Base-by-base conservation (phyloP, 2,329 filamentous ascomycete species). In the Cordyceps farinosa region DNA sequence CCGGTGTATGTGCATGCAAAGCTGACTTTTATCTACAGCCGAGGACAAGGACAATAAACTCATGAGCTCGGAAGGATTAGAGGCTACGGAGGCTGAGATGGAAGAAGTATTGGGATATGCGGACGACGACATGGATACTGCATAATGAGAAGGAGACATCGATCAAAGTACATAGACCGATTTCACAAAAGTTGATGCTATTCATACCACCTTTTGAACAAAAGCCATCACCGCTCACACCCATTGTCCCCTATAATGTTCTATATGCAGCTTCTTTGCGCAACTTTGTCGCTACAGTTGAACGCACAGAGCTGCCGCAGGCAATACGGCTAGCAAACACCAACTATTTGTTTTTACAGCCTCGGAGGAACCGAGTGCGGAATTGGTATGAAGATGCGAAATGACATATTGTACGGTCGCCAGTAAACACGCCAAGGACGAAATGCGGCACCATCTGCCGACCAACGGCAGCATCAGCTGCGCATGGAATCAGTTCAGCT, bases 1-100 rank as follows among this genome's bases (percentile, higher is more conserved):
- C 66, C 57, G 48, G 11, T 27, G 55, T 50, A 13, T 51, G 42
- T 27, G 55, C 51, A 13, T 51, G 42, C 47, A 57, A 58, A 44
- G 64, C 66, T 67, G 65, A 69, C 55, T 48, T 59, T 32, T 42
- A 61, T 61, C 64, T 38, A 44, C 69, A 88, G 86, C 86, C 64
- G 86, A 89, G 75, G 86, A 87, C 64, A 89, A 88, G 73, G 84
- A 87, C 66, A 85, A 84, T 67, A 88, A 86, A 69, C 79, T 89
- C 65, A 89, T 89, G 85, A 87, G 83, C 71, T 88, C 86, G 8
- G 84, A 86, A 34, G 87, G 87, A 1, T 74, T 89, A 62, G 86
- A 89, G 69, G 86, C 85, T 6, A 88, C 82, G 4, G 83, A 87
- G 67, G 80, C 86, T 62, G 86, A 88, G 69, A 82, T 86, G 74